Conservation (phyloP, 2,329 filamentous ascomycete genomes). For the Shiraia sp. region DNA sequence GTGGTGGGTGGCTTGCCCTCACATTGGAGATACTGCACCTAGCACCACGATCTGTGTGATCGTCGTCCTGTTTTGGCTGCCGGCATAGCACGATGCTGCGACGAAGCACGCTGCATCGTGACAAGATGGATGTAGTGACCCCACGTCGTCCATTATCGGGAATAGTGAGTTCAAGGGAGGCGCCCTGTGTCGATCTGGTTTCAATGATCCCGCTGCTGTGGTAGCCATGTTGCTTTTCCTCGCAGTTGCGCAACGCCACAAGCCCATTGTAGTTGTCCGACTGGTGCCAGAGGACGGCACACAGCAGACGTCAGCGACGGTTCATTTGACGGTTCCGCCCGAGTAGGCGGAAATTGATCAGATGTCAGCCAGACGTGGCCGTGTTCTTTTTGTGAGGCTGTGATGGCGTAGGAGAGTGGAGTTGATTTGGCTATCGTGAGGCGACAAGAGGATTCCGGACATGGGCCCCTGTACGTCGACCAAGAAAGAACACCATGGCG, state of each 20-base stretch:
- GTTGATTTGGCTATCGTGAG: conserved; percentile 13
- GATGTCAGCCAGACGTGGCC: conserved; percentile 4
- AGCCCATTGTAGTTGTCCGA: conserved; percentile 4
- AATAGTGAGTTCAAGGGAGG: conserved; percentile 5
- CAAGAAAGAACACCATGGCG: conserved; percentile 2
- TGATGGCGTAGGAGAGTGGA: conserved; percentile 7
- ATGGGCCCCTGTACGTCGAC: conserved; percentile 8
- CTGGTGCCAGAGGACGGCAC: background rate
- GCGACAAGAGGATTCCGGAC: conserved; percentile 14
- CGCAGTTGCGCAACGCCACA: conserved; percentile 4
- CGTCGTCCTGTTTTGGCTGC: conserved; percentile 14
- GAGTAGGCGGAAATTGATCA: background rate
- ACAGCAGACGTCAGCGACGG: conserved; percentile 3
- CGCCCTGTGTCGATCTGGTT: conserved; percentile 13
- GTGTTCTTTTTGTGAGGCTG: conserved; percentile 17
- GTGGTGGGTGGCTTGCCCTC: conserved; percentile 5
- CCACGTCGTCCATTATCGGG: conserved; percentile 6
- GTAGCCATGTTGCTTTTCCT: conserved; percentile 10
- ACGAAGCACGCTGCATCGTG: conserved; percentile 15
- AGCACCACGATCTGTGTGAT: conserved; percentile 20
- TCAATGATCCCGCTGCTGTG: conserved; percentile 9
- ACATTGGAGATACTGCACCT: conserved; percentile 17
- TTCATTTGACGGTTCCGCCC: conserved; percentile 4
- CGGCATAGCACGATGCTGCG: conserved; percentile 11
- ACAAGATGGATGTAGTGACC: conserved; percentile 14